Evolutionary conservation across 805 yeast species (phyloP), one percentile per base, ranked within the genome.

Genomic region (Kluyveromyces wickerhamii): DNA sequence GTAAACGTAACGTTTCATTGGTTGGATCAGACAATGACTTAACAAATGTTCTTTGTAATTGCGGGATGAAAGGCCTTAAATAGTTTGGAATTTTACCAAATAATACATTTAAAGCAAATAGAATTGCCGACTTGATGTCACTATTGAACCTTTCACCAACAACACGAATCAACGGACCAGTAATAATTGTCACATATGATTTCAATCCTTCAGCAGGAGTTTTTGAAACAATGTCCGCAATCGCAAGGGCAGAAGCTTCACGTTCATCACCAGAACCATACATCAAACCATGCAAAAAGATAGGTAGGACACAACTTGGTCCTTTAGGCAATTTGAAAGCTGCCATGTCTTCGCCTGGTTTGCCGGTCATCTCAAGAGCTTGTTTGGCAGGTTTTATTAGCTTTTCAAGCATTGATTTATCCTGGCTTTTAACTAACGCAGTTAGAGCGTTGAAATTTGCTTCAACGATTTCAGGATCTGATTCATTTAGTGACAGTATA

Each of bases 161-260:
- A 37, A 89, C 95, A 69, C 99, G 86, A 62, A 92, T 92, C 53
- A 92, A 71, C 25, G 98, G 98, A 63, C 99, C 99, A 18, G 96
- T 88, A 43, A 94, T 85, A 18, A 77, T 77, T 7, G 97, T 89
- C 15, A 94, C 95, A 60, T 79, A 84, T 21, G 95, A 84, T 58
- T 78, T 83, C 60, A 92, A 72, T 39, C 72, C 76, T 8, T 73
- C 67, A n/a, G 92, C 78, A 14, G 92, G 92, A 0, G 97, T 84
- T 49, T 86, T 77, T 30, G 79, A 81, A 29, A 88, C 82, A 39
- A 92, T 64, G 51, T 79, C 88, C 4, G 95, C 92, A 50, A 92
- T 85, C 38, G 86, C 96, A 51, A 79, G 63, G 0, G 98, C 97
- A 20, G 96, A 74, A 18, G 67, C 63, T 56, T 88, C 96, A 60